phyloP scores from a whole-genome alignment of 2,329 filamentous ascomycete species.

The Amphichorda felina region DNA sequence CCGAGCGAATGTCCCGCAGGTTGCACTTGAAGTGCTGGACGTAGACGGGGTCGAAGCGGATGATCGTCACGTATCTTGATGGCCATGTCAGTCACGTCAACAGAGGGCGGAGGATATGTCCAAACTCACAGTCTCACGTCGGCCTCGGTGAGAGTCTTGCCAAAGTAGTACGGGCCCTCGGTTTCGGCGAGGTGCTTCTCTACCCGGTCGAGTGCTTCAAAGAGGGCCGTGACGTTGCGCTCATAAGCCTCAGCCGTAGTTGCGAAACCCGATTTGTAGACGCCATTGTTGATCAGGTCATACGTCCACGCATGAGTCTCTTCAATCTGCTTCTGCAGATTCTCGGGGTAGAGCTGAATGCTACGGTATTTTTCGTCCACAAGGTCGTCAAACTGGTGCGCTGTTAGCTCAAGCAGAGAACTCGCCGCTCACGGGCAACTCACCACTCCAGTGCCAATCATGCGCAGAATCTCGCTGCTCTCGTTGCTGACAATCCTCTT shows the following conservation, averaged over 20 bases:
- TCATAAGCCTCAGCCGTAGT: conserved; percentile 77
- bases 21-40: conserved; percentile 88
- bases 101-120: no score
- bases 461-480: conserved; percentile 83
- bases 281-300: conserved; percentile 57
- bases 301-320: conserved; percentile 74
- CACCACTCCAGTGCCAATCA: conserved; percentile 63
- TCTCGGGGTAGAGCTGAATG: conserved; percentile 56
- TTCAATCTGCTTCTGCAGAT: conserved; percentile 59
- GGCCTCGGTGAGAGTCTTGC: conserved; percentile 63
- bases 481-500: conserved; percentile 82
- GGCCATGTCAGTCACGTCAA: no score
- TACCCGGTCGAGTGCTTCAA: conserved; percentile 63
- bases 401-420: no score
- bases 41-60: conserved; percentile 69
- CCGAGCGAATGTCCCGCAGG: conserved; percentile 69
- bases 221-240: conserved; percentile 56
- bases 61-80: conserved; percentile 53
- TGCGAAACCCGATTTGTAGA: conserved; percentile 72
- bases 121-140: conserved; percentile 59
- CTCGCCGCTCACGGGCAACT: no score
- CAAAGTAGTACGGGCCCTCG: conserved; percentile 59
- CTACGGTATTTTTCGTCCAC: conserved; percentile 46
- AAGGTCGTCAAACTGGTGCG: conserved; percentile 54
- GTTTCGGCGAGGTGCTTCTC: conserved; percentile 52